phyloP scores from a whole-genome alignment of 176 grass and related monocot species.

The Raddia distichophylla region DNA sequence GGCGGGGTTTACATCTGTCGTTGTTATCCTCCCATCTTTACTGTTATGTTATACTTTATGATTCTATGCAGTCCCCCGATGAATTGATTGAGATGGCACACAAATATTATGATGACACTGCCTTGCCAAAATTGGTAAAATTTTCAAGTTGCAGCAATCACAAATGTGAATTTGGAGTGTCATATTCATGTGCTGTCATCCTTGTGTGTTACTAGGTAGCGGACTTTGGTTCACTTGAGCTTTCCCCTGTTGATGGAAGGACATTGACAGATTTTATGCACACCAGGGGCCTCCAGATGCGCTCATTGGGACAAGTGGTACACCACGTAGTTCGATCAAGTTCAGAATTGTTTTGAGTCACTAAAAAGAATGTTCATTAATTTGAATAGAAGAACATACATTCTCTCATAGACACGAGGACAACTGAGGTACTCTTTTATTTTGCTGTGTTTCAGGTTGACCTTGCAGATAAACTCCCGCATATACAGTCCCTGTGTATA shows the following conservation, averaged over 20 bases:
- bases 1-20: neutral
- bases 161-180: slow-evolving; percentile 2
- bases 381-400: slow-evolving; percentile 29
- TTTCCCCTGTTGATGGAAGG: slow-evolving; percentile 99
- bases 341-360: slow-evolving; percentile 40
- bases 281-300: slow-evolving; percentile 95
- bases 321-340: slow-evolving; percentile 8
- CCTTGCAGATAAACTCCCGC: slow-evolving; percentile 92
- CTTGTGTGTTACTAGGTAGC: slow-evolving; percentile 66
- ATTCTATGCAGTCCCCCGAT: slow-evolving; percentile 66
- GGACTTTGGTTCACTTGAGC: slow-evolving; percentile 97
- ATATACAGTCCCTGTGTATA: slow-evolving; percentile 94
- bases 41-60: slow-evolving; percentile 26
- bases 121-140: slow-evolving; percentile 90
- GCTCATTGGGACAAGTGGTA: slow-evolving; percentile 93
- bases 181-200: slow-evolving; percentile 21
- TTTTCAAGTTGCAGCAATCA: slow-evolving; percentile 31
- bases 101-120: slow-evolving; percentile 92
- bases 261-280: slow-evolving; percentile 99
- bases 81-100: slow-evolving; percentile 96
- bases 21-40: slow-evolving; percentile 15
- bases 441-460: slow-evolving; percentile 69
- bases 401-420: slow-evolving; percentile 16
- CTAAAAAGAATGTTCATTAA: slow-evolving; percentile 16
- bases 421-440: slow-evolving; percentile 28